Percentiles rank a stretch among this genome's conserved stretches.
Evolutionary conservation across 1,284 basidiomycete genomes (phyloP).

Genomic region (Melanopsichium pennsylvanicum): DNA sequence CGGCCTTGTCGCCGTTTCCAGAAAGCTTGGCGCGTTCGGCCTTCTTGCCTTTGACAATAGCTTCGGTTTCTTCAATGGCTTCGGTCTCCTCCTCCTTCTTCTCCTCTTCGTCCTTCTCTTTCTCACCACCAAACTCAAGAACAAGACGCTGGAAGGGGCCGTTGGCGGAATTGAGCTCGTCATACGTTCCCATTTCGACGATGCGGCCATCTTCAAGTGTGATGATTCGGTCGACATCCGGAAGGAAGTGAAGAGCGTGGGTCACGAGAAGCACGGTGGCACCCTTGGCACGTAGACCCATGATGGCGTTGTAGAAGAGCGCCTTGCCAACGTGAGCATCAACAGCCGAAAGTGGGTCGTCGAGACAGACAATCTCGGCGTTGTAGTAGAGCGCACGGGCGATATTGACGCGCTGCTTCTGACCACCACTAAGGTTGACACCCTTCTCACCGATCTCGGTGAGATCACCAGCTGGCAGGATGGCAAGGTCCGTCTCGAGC

Average conservation of each 20-base stretch:
- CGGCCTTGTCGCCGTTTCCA: conserved; percentile 43
- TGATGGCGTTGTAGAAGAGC: conserved; percentile 63
- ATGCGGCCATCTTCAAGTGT: conserved; percentile 77
- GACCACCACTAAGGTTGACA: conserved; percentile 70
- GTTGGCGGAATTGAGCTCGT: conserved; percentile 71
- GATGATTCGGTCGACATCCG: conserved; percentile 73
- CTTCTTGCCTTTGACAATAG: conserved; percentile 33
- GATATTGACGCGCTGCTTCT: conserved; percentile 76
- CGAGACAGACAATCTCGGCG: conserved; percentile 75
- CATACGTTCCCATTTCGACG: conserved; percentile 74
- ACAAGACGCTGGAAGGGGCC: conserved; percentile 71
- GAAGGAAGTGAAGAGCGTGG: conserved; percentile 70
- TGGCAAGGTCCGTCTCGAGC: conserved; percentile 72
- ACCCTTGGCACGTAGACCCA: conserved; percentile 46
- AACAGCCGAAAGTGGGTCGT: conserved; percentile 76
- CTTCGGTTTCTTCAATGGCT: conserved; percentile 32
- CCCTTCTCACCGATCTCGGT: conserved; percentile 72
- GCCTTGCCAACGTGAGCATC: conserved; percentile 66
- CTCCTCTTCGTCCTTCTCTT: conserved; percentile 51
- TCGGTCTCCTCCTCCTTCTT: conserved; percentile 51
- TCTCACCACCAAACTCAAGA: conserved; percentile 65
- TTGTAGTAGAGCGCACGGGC: conserved; percentile 77
- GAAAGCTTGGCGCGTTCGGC: conserved; percentile 25
- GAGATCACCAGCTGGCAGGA: conserved; percentile 77
- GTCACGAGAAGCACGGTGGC: conserved; percentile 65